Conservation (phyloP, 179 eudicot genomes). For the Patellifolia procumbens region DNA sequence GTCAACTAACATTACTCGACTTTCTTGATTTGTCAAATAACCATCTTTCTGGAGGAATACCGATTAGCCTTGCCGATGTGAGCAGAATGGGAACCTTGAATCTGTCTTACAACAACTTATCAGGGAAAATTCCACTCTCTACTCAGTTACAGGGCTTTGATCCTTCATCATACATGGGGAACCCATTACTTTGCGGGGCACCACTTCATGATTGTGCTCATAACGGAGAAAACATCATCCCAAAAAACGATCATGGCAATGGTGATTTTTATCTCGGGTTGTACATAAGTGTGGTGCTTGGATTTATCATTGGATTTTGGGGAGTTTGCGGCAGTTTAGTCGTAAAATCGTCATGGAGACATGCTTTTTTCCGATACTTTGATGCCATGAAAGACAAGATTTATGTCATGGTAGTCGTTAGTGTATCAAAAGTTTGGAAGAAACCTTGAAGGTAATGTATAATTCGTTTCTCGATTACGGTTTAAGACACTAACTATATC, state of each 20-base stretch:
- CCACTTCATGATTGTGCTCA: constrained; percentile 7
- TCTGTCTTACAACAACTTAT: constrained; percentile 30
- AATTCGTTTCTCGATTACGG: no score
- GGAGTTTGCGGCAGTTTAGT: not conserved
- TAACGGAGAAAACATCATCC: not conserved
- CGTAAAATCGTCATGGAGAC: not conserved
- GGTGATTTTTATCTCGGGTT: not conserved
- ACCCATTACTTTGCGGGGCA: constrained; percentile 29
- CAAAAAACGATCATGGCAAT: not conserved
- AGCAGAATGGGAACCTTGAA: constrained; percentile 11
- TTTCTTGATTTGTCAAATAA: constrained; percentile 31
- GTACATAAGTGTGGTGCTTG: not conserved
- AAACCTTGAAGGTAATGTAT: no score
- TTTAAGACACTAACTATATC: no score
- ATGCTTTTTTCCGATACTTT: not conserved
- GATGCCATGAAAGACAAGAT: not conserved
- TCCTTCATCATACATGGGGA: constrained; percentile 24
- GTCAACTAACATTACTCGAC: constrained; percentile 21
- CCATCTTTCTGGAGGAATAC: constrained; percentile 29
- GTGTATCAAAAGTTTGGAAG: not conserved
- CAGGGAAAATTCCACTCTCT: constrained; percentile 27
- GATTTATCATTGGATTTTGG: constrained; percentile 5
- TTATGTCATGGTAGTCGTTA: not conserved
- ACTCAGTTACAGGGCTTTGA: constrained; percentile 31
- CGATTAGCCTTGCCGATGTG: constrained; percentile 26